Conservation (phyloP, 2,329 filamentous ascomycete genomes). For the Arthroderma uncinatum region DNA sequence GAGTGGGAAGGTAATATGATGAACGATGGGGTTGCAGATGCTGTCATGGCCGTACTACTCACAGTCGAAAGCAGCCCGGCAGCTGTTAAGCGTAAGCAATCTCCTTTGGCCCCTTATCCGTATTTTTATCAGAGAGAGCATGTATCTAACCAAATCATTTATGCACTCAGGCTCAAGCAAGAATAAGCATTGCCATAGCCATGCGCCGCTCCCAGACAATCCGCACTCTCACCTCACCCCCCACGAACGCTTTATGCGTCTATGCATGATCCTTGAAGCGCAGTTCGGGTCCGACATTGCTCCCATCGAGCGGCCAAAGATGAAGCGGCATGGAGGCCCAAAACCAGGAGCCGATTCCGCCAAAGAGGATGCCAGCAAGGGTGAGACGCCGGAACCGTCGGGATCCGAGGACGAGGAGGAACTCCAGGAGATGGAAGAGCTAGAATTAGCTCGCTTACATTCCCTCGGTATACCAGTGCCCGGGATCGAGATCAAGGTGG, state of each 20-base stretch:
- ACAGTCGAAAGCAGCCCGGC: slow-evolving; percentile 89
- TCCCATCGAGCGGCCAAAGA: slow-evolving; percentile 58
- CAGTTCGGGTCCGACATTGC: slow-evolving; percentile 84
- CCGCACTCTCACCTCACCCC: slow-evolving; percentile 62
- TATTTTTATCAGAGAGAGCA: background rate
- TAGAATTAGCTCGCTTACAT: slow-evolving; percentile 68
- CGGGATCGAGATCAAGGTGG: slow-evolving; percentile 73
- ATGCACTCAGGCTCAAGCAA: slow-evolving; percentile 45
- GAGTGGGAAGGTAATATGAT: slow-evolving; percentile 98
- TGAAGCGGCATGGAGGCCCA: slow-evolving; percentile 18
- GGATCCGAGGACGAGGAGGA: slow-evolving; percentile 27
- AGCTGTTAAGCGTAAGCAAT: slow-evolving; percentile 69
- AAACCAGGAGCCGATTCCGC: slow-evolving; percentile 20
- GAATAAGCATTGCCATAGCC: slow-evolving; percentile 44
- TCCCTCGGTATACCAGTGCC: slow-evolving; percentile 81
- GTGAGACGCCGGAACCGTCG: slow-evolving; percentile 17
- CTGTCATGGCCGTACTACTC: slow-evolving; percentile 83
- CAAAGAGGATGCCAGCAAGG: slow-evolving; percentile 19
- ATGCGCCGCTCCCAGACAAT: slow-evolving; percentile 43
- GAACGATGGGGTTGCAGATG: slow-evolving; percentile 96
- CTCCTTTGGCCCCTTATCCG: background rate
- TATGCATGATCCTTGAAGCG: slow-evolving; percentile 93
- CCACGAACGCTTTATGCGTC: slow-evolving; percentile 66
- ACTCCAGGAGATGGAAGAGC: slow-evolving; percentile 46
- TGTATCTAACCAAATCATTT: slow-evolving; percentile 9